Base-by-base conservation (phyloP, 768 basidiomycete genomes). In the Ephemerocybe angulata region DNA sequence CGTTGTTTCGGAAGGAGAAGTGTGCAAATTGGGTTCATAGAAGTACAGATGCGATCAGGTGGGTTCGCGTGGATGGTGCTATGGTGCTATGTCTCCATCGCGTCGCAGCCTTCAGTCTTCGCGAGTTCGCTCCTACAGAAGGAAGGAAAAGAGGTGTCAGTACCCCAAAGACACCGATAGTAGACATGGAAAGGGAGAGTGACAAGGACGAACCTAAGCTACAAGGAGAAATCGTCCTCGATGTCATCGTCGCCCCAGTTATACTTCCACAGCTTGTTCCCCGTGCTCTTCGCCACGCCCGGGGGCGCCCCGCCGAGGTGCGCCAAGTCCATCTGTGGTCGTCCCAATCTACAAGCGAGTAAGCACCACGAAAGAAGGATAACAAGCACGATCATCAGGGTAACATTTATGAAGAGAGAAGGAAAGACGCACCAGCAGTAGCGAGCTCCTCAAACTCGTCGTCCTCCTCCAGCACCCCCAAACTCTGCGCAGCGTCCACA, bases 241-340 rank as follows among this genome's bases (percentile, higher is more conserved):
- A 97, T 86, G 71, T 98, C 96, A 72, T 99, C 97, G 63, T 99
- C 97, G 65, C 98, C 97, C 97, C 97, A 99, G 68, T 98, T 98
- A 62, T 98, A 96, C 76, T 99, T 97, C 97, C 97, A 99, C 11
- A 99, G 75, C 64, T 93, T 91, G 70, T 97, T 86, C 17, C 90
- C 89, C 40, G 87, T 87, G 30, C 87, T 87, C 62, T 84, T 86
- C 3, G 87, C 90, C 13, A 78, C 84, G 3, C 88, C 88, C 2
- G 88, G 86, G 4, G 85, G 81, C 2, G 84, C 79, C 19, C 87
- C 87, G 38, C 82, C 83, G 42, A 93, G 73, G 65, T 92, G 88
- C 13, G 87, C 87, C 25, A 93, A 70, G 68, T 91, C 87, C 2
- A 91, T 93, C 62, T 90, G 78, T 0, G 87, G 65, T 93, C 89